phyloP scores from a whole-genome alignment of 441 rosid species.

The Pelargonium myrrhifolium region DNA sequence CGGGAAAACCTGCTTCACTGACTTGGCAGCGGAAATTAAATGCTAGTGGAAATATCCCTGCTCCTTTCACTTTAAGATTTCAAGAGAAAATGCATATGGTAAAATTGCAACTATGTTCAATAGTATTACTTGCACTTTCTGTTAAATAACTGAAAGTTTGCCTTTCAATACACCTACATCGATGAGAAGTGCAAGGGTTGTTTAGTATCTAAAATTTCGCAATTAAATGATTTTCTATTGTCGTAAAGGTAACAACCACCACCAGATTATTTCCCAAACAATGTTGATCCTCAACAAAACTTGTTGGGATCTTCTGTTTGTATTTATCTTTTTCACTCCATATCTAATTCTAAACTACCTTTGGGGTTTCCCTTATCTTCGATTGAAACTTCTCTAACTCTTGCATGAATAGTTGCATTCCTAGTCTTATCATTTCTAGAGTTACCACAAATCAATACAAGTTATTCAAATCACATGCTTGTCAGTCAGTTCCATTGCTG shows the following conservation, averaged over 20 bases:
- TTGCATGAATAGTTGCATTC: too few species aligned
- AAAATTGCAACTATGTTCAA: conserved; percentile 11
- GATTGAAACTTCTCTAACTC: too few species aligned
- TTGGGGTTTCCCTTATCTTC: too few species aligned
- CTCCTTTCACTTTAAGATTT: conserved; percentile 33
- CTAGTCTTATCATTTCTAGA: too few species aligned
- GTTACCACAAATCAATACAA: too few species aligned
- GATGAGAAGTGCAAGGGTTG: neutral
- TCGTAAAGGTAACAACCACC: neutral
- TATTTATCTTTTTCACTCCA: too few species aligned
- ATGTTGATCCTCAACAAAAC: too few species aligned
- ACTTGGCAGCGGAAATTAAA: conserved; percentile 68
- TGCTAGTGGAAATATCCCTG: conserved; percentile 35
- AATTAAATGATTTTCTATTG: neutral
- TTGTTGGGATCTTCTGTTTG: too few species aligned
- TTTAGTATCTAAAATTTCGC: neutral
- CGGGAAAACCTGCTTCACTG: conserved; percentile 42
- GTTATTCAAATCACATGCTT: too few species aligned
- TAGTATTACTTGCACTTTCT: neutral
- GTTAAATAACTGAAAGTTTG: neutral
- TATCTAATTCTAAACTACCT: too few species aligned
- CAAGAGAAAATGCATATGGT: conserved; percentile 58
- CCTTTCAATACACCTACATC: neutral
- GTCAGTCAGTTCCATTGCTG: too few species aligned
- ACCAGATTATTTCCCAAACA: too few species aligned